Base-by-base conservation (phyloP, 495 filamentous ascomycete species). In the Penicillium antarcticum region DNA sequence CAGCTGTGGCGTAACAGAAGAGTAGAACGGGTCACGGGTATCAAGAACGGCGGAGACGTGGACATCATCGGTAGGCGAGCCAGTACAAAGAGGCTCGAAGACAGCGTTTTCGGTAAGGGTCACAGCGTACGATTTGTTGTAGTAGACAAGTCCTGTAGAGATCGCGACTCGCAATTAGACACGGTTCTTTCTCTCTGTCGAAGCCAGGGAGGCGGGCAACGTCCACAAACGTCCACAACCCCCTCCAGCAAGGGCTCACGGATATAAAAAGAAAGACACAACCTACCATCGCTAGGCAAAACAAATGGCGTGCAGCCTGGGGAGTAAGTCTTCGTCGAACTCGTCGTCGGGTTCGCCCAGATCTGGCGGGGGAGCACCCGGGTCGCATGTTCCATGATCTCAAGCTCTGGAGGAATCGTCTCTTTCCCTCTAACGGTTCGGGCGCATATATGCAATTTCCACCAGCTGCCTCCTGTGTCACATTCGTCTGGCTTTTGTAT, bases 1-100 rank as follows among this genome's bases (percentile, higher is more conserved):
- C 42, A 88, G 83, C 67, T 94, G 89, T 2, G 95, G 92, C 19
- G 89, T 87, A 12, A 89, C 88, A 21, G 91, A 96, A 21, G 91
- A 86, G 65, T 95, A 96, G 70, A 97, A 98, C 9, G 90, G 92
- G 56, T 95, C 89, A 38, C 79, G 77, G 29, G 83, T 75, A 59
- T 91, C 82, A 35, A 83, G 77, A 33, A 72, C 66, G 38, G 76
- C 65, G 14, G 67, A 64, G 13, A 72, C 58, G 63, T 69, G 54
- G 47, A 53, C 41, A 6, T 58, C 63, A 6, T 66, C 56, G 9
- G 60, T 50, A 1, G 60, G 45, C 14, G 57, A 52, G 33, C 71
- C 69, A 4, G 83, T 81, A 59, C 86, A 89, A 14, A 77, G 58
- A 5, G 86, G 86, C 45, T 80, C 79, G 56, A 79, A 89, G 19